phyloP scores from a whole-genome alignment of 495 filamentous ascomycete genomes.

The Margaritispora aquatica region DNA sequence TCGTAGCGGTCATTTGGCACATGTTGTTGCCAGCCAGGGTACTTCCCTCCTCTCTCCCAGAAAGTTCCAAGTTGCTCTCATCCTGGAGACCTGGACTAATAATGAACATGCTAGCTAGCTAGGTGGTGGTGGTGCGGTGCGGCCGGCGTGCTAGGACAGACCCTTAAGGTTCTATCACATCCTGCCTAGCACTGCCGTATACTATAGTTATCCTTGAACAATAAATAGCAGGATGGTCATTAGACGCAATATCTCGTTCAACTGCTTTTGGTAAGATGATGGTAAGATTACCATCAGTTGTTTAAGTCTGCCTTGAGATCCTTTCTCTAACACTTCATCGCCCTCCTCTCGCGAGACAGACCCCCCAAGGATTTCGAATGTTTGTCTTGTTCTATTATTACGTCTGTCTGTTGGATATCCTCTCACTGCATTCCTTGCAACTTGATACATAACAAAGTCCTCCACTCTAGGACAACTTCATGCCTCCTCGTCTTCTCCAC shows the following conservation, averaged over 20 bases:
- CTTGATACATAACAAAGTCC: neutral
- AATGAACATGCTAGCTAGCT: too few species aligned
- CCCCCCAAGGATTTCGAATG: neutral
- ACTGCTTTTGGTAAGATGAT: neutral
- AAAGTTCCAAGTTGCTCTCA: neutral
- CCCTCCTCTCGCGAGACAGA: neutral
- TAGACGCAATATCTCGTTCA: neutral
- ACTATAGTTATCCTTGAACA: neutral
- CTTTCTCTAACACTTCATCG: neutral
- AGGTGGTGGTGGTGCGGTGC: too few species aligned
- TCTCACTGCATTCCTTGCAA: neutral
- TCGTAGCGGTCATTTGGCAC: slow-evolving; percentile 2
- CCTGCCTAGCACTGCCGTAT: slow-evolving; percentile 4
- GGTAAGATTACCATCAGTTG: neutral
- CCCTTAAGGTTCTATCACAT: neutral
- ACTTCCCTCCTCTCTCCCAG: neutral
- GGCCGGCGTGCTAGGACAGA: neutral
- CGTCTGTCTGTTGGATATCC: neutral
- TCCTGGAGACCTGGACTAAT: too few species aligned
- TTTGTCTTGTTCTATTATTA: neutral
- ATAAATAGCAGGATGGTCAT: slow-evolving; percentile 1
- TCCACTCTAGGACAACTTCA: neutral
- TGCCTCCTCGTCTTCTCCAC: neutral
- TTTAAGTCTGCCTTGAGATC: slow-evolving; percentile 2
- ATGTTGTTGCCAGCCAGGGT: neutral